Conservation (phyloP, 345 rosid species). For the Brassica incana region DNA sequence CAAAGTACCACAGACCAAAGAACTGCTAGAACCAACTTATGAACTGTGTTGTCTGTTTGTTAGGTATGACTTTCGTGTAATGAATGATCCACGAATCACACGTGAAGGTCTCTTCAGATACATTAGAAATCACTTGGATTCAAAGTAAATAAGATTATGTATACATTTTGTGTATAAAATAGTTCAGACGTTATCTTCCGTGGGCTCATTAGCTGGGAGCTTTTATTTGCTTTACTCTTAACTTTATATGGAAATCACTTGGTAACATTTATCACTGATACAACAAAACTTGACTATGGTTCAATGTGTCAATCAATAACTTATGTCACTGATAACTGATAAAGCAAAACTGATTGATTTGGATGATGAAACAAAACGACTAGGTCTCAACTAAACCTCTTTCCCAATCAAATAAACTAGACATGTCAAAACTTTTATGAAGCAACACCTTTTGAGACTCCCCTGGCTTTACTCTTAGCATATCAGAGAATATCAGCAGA, state of each 20-base stretch:
- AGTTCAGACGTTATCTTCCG: background rate
- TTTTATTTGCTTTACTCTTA: too few relatives aligned
- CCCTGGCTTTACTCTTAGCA: conserved; percentile 44
- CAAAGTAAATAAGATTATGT: too few relatives aligned
- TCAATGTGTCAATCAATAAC: conserved; percentile 9
- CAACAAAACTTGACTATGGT: conserved; percentile 2
- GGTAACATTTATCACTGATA: background rate
- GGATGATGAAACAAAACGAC: conserved; percentile 9
- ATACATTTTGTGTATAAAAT: background rate
- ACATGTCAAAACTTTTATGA: conserved; percentile 41
- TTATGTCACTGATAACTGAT: conserved; percentile 11
- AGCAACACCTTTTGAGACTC: conserved; percentile 39
- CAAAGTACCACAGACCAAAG: conserved; percentile 64
- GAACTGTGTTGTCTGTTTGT: conserved; percentile 21
- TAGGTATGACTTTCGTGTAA: conserved; percentile 20
- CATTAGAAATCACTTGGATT: too few relatives aligned
- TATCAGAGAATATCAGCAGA: conserved; percentile 42
- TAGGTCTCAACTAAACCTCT: conserved; percentile 42
- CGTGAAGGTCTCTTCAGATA: too few relatives aligned
- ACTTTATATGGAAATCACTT: background rate
- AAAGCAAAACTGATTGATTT: conserved; percentile 24
- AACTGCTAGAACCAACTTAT: conserved; percentile 52
- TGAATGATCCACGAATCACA: background rate
- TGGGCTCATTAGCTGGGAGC: background rate
- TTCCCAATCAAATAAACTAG: conserved; percentile 62